These are phyloP conservation scores for Boletus rubroflammeus DNA, from an alignment of 768 basidiomycete genomes.

Conservation along the genomic window DNA sequence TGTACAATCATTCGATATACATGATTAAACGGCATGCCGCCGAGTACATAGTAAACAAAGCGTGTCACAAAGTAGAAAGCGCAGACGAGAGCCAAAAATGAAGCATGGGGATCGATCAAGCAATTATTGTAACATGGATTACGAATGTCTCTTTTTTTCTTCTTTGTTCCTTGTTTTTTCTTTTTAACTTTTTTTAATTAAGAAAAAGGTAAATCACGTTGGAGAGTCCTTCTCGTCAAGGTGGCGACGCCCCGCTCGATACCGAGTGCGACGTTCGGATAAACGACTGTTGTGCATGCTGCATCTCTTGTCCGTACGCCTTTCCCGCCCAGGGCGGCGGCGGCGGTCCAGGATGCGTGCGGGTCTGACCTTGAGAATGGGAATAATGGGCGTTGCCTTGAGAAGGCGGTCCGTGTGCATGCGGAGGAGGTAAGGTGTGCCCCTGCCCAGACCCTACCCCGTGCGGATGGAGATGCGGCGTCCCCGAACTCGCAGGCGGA, in stretches of 20 bases:
- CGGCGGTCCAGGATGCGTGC: conserved; percentile 20
- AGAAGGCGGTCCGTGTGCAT: conserved; percentile 3
- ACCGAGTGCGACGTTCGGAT: conserved; percentile 44
- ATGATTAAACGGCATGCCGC: not conserved
- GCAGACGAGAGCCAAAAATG: not conserved
- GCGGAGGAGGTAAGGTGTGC: conserved; percentile 7
- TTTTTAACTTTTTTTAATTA: not conserved
- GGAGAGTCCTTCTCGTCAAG: not conserved
- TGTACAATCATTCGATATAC: not conserved
- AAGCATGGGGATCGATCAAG: not conserved
- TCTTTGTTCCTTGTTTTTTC: not conserved
- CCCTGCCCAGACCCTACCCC: conserved; percentile 9
- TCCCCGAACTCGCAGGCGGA: conserved; percentile 5
- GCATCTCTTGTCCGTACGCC: conserved; percentile 22
- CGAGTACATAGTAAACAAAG: not conserved
- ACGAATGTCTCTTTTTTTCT: not conserved
- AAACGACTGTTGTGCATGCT: conserved; percentile 44
- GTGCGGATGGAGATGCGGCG: conserved; percentile 15
- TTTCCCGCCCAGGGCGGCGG: conserved; percentile 26
- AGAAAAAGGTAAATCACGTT: conserved; percentile 2
- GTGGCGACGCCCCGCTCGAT: conserved; percentile 36
- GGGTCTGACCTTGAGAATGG: conserved; percentile 5
- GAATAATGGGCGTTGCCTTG: conserved; percentile 10
- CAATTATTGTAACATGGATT: not conserved
- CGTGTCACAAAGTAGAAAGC: not conserved